phyloP scores from a whole-genome alignment of 2,329 filamentous ascomycete species.

The Sarocladium strictum region DNA sequence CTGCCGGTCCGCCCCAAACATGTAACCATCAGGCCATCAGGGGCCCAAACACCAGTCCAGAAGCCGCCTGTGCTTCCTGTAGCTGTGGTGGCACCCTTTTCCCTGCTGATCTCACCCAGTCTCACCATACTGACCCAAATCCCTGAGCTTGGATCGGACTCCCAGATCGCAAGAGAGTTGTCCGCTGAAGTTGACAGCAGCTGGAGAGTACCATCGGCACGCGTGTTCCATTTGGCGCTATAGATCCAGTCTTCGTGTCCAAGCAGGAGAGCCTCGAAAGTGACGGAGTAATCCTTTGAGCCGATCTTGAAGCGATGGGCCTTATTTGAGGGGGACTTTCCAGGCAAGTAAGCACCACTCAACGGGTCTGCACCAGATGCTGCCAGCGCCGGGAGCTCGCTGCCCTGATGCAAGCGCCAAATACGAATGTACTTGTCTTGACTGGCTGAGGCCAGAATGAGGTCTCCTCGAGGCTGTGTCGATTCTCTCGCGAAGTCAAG shows the following conservation, averaged over 20 bases:
- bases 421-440: conserved; percentile 96
- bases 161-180: conserved; percentile 92
- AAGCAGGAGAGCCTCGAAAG: conserved; percentile 87
- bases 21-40: conserved; percentile 66
- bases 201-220: conserved; percentile 50
- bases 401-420: conserved; percentile 76
- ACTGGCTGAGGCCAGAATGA: conserved; percentile 85
- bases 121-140: conserved; percentile 85
- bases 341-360: conserved; percentile 53
- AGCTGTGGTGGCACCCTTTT: conserved; percentile 93
- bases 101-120: conserved; percentile 86
- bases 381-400: conserved; percentile 53
- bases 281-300: conserved; percentile 66
- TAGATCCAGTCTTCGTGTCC: conserved; percentile 99
- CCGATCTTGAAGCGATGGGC: conserved; percentile 66
- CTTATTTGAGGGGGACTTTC: conserved; percentile 81
- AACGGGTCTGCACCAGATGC: conserved; percentile 49
- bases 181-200: conserved; percentile 89
- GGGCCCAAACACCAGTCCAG: conserved; percentile 92
- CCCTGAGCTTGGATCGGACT: conserved; percentile 73
- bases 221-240: conserved; percentile 67
- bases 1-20: conserved; percentile 87
- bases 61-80: conserved; percentile 95
- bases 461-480: conserved; percentile 49
- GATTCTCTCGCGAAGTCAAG: conserved; percentile 69